Conservation (phyloP, 768 basidiomycete genomes). For the Lactarius akahatsu region DNA sequence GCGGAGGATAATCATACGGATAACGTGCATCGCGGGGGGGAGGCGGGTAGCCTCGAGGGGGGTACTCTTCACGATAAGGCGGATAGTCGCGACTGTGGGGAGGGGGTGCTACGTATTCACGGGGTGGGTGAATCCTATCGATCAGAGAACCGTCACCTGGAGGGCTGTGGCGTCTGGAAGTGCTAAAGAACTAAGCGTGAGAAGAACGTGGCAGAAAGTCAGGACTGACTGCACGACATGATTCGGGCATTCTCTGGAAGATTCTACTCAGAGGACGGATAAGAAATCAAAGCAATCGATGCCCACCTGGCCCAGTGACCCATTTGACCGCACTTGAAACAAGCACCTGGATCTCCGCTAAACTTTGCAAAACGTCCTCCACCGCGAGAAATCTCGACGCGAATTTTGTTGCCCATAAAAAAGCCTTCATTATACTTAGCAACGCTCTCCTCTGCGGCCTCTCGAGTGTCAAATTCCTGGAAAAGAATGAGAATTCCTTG, state of each 20-base stretch:
- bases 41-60: conserved; percentile 42
- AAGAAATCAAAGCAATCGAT: conserved; percentile 1
- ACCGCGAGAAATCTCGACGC: conserved; percentile 82
- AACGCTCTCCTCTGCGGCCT: conserved; percentile 84
- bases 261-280: conserved; percentile 15
- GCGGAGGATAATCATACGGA: conserved; percentile 51
- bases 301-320: conserved; percentile 89
- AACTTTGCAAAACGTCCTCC: conserved; percentile 80
- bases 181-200: conserved; percentile 41
- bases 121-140: conserved; percentile 53
- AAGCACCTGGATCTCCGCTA: conserved; percentile 82
- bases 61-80: conserved; percentile 56
- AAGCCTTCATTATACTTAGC: conserved; percentile 85
- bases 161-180: conserved; percentile 36
- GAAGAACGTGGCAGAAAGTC: not conserved
- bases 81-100: conserved; percentile 42
- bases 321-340: conserved; percentile 81
- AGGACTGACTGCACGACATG: conserved; percentile 49
- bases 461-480: conserved; percentile 80
- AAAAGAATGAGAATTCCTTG: not conserved
- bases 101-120: conserved; percentile 50
- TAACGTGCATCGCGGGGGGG: conserved; percentile 55
- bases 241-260: conserved; percentile 69
- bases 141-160: conserved; percentile 51
- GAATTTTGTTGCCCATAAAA: conserved; percentile 92